Evolutionary conservation across 1,284 basidiomycete genomes (phyloP), one percentile per base, ranked within the genome.

Genomic region (Ganoderma sinense): DNA sequence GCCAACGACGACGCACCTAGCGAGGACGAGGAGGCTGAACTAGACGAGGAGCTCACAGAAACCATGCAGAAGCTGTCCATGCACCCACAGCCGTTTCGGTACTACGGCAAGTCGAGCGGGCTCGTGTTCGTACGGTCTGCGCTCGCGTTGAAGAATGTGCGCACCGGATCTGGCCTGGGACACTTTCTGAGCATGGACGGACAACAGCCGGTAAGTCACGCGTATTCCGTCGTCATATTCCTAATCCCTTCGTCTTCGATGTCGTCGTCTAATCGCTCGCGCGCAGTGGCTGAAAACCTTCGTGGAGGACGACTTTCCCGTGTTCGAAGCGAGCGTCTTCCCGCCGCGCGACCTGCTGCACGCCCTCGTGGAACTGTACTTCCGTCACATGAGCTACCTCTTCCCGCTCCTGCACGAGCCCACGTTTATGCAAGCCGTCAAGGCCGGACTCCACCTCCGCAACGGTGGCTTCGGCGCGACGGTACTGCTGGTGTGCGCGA

Each of bases 351-450:
- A 94, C 67, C 83, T 97, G 8, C 84, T 91, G 10, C 71, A 77
- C 0, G 73, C 75, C 0, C 87, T 97, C 26, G 84, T 95, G 71
- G 86, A 91, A 18, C 80, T 88, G 6, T 96, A 91, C 78, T 97
- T 97, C 76, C 74, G 76, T 0, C 78, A 88, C 51, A 77, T 88
- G 71, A 94, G 95, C 77, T 74, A 80, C 1, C 84, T 89, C 71
- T 79, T 88, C n/a, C 94, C 94, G 1, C 82, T 97, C 8, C 81
- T 97, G 1, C 95, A 97, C 78, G 88, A 89, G 0, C 89, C 89
- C 1, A 90, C 89, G 23, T 95, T 97, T 73, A 86, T 92, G 68
- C 79, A 81, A 14, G 82, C 85, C 51, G 80, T 94, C 45, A 78
- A 78, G 14, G 84, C 87, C 11, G 85, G 86, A 1, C 76, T 90